Conservation (phyloP, 2,329 filamentous ascomycete species). For the Fusarium irregulare region DNA sequence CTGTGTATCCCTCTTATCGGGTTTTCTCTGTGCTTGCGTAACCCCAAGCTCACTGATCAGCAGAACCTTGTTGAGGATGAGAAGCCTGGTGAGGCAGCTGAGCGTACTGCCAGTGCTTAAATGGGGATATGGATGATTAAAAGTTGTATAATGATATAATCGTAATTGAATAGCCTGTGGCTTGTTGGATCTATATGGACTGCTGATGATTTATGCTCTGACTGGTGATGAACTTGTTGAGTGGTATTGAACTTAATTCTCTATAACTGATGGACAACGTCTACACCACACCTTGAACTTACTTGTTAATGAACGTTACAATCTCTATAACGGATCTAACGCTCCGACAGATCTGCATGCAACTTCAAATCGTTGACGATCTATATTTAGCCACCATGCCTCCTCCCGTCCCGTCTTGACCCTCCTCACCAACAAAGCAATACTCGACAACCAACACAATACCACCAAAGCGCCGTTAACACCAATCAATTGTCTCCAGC, state of each 20-base stretch:
- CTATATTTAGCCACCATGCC: not conserved
- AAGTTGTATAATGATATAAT: constrained; percentile 18
- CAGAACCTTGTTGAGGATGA: constrained; percentile 57
- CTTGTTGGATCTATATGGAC: not conserved
- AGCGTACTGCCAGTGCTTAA: constrained; percentile 14
- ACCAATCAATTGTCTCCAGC: not conserved
- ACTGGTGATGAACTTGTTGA: not conserved
- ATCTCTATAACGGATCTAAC: not conserved
- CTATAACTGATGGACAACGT: too few species aligned
- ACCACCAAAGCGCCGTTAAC: not conserved
- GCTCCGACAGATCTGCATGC: not conserved
- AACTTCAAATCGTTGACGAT: not conserved
- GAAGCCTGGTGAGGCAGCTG: constrained; percentile 26
- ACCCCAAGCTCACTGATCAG: constrained; percentile 59
- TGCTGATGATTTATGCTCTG: not conserved
- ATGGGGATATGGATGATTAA: not conserved
- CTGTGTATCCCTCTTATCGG: constrained; percentile 61
- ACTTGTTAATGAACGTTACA: too few species aligned
- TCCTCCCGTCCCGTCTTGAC: not conserved
- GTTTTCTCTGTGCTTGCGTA: constrained; percentile 57
- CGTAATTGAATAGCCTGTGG: constrained; percentile 21
- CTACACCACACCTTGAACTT: too few species aligned
- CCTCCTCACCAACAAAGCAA: not conserved
- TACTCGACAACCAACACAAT: not conserved
- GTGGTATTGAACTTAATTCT: too few species aligned